phyloP scores from a whole-genome alignment of 306 rosid species.

The Adenanthera pavonina region DNA sequence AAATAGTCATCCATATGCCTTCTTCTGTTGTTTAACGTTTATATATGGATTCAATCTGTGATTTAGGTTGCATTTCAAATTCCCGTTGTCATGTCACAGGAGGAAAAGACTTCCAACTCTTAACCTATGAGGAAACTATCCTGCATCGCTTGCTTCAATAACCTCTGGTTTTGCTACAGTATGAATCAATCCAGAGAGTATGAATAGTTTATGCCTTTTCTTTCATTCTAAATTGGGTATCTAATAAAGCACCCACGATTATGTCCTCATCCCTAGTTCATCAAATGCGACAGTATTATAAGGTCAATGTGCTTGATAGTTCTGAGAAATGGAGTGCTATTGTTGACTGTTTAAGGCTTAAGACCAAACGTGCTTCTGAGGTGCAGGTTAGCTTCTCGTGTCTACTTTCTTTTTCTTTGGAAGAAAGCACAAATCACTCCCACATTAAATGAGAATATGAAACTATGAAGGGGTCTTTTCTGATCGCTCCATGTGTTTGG shows the following conservation, averaged over 20 bases:
- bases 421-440: not conserved
- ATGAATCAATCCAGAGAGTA: constrained; percentile 11
- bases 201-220: not conserved
- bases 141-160: constrained; percentile 65
- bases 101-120: constrained; percentile 42
- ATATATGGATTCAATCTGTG: not conserved
- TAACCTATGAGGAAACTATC: constrained; percentile 43
- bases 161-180: constrained; percentile 93
- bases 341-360: constrained; percentile 69
- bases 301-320: constrained; percentile 74
- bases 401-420: not conserved
- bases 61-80: not conserved
- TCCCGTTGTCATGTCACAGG: constrained; percentile 44
- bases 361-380: constrained; percentile 66
- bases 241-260: constrained; percentile 19
- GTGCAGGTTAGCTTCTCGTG: constrained; percentile 60
- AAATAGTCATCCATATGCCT: not conserved
- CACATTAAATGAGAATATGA: not conserved
- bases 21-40: not conserved
- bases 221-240: constrained; percentile 2
- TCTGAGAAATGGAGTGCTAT: constrained; percentile 65
- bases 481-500: not conserved
- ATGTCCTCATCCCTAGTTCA: constrained; percentile 76
- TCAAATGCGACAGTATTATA: constrained; percentile 90
- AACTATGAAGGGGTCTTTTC: not conserved